A percentile compares a stretch with the other conserved stretches of the same genome.
Evolutionary conservation across 305 asterid species (phyloP).

Genomic region (Coffea humblotiana): DNA sequence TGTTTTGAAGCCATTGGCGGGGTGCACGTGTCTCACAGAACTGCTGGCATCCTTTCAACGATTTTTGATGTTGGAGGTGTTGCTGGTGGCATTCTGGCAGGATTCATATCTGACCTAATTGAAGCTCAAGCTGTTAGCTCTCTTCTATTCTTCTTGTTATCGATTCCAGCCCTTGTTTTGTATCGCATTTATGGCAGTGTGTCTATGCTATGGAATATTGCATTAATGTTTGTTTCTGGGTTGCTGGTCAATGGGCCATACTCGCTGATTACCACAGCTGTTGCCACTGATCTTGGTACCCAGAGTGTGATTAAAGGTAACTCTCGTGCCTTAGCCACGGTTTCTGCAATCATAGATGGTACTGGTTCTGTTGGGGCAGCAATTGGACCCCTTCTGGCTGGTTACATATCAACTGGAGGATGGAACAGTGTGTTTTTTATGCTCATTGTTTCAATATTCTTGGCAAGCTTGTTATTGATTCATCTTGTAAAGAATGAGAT

Average conservation of each 20-base stretch:
- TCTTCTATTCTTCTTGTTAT: constrained; percentile 51
- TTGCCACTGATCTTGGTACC: constrained; percentile 94
- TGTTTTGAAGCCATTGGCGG: constrained; percentile 75
- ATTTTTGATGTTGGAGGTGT: constrained; percentile 88
- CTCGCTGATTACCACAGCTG: constrained; percentile 92
- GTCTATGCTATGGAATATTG: constrained; percentile 59
- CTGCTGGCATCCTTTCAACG: constrained; percentile 82
- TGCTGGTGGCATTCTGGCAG: constrained; percentile 79
- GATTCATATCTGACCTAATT: constrained; percentile 63
- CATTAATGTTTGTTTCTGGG: constrained; percentile 73
- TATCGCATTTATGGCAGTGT: constrained; percentile 79
- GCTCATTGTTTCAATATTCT: constrained; percentile 59
- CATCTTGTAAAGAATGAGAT: constrained; percentile 66
- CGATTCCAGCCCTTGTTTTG: constrained; percentile 68
- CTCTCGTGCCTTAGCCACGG: constrained; percentile 86
- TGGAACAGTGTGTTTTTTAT: constrained; percentile 86
- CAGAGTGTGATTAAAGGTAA: constrained; percentile 61
- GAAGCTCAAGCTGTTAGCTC: constrained; percentile 92
- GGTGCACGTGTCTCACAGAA: constrained; percentile 63
- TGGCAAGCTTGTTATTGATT: constrained; percentile 62
- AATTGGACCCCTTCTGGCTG: constrained; percentile 90
- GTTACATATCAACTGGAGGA: constrained; percentile 87
- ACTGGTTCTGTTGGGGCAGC: constrained; percentile 98
- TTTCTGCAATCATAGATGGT: constrained; percentile 90
- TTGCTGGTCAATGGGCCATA: constrained; percentile 88